These are phyloP conservation scores for Petasospora fabianii DNA, from an alignment of 1,139 yeast species.

Conservation along the genomic window DNA sequence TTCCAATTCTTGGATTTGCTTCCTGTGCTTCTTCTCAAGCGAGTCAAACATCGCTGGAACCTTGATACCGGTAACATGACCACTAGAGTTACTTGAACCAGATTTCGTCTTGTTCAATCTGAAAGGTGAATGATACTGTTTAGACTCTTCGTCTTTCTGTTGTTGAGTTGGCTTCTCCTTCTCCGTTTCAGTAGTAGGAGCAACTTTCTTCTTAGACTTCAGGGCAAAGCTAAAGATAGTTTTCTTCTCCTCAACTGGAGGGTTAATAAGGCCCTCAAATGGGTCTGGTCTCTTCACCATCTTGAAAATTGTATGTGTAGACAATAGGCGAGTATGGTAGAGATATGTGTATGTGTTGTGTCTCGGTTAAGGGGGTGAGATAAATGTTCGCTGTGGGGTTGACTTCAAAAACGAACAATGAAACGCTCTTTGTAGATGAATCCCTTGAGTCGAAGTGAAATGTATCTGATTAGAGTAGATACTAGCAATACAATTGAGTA, in stretches of 20 bases:
- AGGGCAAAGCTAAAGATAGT: conserved; percentile 16
- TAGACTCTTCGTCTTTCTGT: conserved; percentile 3
- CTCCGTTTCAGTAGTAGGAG: conserved; percentile 1
- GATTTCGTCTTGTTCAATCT: conserved; percentile 6
- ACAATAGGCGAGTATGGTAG: too few relatives aligned
- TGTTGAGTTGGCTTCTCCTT: not conserved
- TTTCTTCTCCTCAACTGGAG: conserved; percentile 14
- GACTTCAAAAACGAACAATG: too few relatives aligned
- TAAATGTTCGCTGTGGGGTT: too few relatives aligned
- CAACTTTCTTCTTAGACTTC: conserved; percentile 8
- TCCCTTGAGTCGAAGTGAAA: too few relatives aligned
- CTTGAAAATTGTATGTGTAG: too few relatives aligned
- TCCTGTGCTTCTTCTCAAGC: conserved; percentile 15
- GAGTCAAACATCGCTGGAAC: conserved; percentile 14
- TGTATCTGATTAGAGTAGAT: too few relatives aligned
- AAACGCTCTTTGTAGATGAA: too few relatives aligned
- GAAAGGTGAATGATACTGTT: conserved; percentile 16
- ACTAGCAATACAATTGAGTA: too few relatives aligned
- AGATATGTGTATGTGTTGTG: not conserved
- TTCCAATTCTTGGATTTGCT: conserved; percentile 15
- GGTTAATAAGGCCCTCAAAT: conserved; percentile 8
- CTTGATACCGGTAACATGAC: conserved; percentile 8
- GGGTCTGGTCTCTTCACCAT: conserved; percentile 12
- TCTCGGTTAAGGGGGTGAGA: not conserved
- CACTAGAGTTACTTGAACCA: conserved; percentile 1